Conservation (phyloP, 768 basidiomycete genomes). For the Sporobolomyces roseus region DNA sequence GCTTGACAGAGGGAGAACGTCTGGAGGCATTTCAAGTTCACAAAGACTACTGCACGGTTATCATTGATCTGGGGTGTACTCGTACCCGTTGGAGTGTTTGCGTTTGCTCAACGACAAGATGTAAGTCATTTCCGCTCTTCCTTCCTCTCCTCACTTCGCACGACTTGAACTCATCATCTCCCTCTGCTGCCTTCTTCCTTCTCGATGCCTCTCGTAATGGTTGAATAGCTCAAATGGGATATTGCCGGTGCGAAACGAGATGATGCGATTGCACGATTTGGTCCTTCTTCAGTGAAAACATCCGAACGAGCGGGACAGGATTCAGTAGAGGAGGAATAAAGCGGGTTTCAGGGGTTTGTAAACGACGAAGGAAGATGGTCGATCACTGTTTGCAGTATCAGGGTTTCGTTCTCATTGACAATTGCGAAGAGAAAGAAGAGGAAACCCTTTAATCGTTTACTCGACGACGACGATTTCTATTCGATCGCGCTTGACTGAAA, state of each 20-base stretch:
- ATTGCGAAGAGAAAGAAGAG: neutral
- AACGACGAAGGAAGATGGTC: no score
- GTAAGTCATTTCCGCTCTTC: neutral
- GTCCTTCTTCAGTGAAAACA: constrained; percentile 13
- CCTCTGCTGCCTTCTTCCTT: no score
- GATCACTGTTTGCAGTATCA: no score
- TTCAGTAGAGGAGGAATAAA: constrained; percentile 32
- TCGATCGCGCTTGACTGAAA: no score
- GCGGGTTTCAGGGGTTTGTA: neutral
- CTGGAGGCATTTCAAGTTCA: constrained; percentile 50
- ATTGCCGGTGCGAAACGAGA: constrained; percentile 24
- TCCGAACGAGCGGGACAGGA: constrained; percentile 17
- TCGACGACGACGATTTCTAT: no score
- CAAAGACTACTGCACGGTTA: constrained; percentile 45
- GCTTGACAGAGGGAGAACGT: constrained; percentile 49
- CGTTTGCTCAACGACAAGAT: constrained; percentile 37
- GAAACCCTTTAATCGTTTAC: no score
- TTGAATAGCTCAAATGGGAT: constrained; percentile 44
- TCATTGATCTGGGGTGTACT: constrained; percentile 46
- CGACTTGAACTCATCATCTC: no score
- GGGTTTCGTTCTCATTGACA: neutral
- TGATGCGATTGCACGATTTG: constrained; percentile 37
- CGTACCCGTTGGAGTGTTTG: constrained; percentile 45
- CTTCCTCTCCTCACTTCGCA: neutral
- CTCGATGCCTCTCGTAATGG: no score